Evolutionary conservation across 2,329 filamentous ascomycete genomes (phyloP).

Genomic region (Dothideomycetes sp.): DNA sequence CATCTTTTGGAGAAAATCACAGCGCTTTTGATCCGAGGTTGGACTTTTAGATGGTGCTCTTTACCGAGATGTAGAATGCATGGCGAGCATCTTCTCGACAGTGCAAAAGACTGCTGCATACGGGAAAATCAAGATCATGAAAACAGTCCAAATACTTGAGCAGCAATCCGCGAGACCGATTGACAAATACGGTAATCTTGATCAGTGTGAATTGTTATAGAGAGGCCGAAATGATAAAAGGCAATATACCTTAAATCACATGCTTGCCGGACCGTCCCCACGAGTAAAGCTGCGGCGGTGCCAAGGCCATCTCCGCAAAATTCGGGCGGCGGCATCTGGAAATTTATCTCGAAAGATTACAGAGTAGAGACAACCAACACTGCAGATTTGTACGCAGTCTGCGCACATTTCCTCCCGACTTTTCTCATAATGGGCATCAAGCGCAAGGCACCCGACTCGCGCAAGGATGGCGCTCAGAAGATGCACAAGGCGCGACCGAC

Average conservation of each 20-base stretch:
- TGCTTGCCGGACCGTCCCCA: no score
- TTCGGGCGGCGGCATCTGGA: no score
- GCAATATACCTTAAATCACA: no score
- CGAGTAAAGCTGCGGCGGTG: no score
- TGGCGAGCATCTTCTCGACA: neutral
- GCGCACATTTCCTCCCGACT: neutral
- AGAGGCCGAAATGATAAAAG: no score
- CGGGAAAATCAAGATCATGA: no score
- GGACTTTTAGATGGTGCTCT: neutral
- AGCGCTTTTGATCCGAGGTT: neutral
- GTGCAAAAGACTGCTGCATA: neutral
- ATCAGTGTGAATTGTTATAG: no score
- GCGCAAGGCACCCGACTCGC: conserved; percentile 19
- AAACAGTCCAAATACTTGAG: no score
- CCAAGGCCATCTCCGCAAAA: no score
- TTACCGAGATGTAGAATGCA: neutral
- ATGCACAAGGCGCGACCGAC: neutral
- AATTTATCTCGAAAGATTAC: no score
- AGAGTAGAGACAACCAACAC: neutral
- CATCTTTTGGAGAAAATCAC: neutral
- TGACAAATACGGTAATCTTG: no score
- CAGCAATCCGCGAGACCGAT: no score
- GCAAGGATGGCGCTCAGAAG: neutral
- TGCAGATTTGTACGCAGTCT: neutral
- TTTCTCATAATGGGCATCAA: conserved; percentile 22